Percentiles rank a stretch among this genome's conserved stretches.
phyloP scores from a whole-genome alignment of 2,329 filamentous ascomycete genomes.

The Lasiodiplodia theobromae region DNA sequence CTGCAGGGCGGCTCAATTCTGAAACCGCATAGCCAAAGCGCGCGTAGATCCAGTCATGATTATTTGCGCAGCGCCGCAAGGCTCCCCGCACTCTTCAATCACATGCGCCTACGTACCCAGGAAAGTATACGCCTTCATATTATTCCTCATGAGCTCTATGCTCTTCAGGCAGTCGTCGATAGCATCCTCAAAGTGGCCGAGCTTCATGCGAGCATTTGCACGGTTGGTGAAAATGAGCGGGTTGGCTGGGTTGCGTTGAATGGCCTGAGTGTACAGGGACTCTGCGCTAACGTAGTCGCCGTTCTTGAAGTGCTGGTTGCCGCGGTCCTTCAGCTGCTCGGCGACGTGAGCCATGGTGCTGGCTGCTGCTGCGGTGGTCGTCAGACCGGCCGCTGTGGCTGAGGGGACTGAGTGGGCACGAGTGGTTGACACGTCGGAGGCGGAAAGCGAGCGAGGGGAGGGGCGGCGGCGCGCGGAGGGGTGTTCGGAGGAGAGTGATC shows the following conservation, averaged over 20 bases:
- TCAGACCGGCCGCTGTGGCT: not conserved
- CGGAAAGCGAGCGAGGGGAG: constrained; percentile 8
- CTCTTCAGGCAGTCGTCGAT: constrained; percentile 79
- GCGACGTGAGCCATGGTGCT: constrained; percentile 45
- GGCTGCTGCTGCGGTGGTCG: constrained; percentile 8
- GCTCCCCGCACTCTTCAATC: not conserved
- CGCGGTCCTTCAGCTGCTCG: constrained; percentile 58
- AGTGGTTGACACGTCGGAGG: constrained; percentile 6
- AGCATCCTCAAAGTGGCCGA: constrained; percentile 75
- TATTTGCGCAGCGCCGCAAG: not conserved
- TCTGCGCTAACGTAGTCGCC: constrained; percentile 73
- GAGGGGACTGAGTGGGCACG: not conserved
- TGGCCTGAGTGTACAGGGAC: constrained; percentile 76
- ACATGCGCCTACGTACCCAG: constrained; percentile 54
- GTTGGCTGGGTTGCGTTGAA: constrained; percentile 79
- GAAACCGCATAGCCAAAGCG: constrained; percentile 1
- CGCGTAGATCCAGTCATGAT: not conserved
- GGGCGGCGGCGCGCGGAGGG: constrained; percentile 17
- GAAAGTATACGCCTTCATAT: constrained; percentile 85
- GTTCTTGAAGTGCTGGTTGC: constrained; percentile 70
- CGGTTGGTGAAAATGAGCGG: constrained; percentile 87
- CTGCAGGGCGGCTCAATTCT: not conserved
- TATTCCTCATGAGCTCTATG: constrained; percentile 69
- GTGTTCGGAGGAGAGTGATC: constrained; percentile 12
- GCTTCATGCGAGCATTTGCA: constrained; percentile 79